Conservation (phyloP, 257 asterid species). For the Solanum habrochaites region DNA sequence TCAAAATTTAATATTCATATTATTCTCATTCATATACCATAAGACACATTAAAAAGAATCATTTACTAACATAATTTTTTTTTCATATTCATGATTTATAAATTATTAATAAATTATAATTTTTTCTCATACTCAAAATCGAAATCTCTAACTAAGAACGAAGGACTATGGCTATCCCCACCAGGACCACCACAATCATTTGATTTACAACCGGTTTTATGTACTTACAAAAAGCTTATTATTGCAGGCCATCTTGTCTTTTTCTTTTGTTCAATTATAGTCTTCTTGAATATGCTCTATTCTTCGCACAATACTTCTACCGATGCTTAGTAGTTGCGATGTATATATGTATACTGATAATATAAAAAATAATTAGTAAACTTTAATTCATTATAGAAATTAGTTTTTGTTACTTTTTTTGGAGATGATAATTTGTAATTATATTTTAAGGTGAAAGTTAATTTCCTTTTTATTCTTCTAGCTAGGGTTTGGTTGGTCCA, state of each 20-base stretch:
- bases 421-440: not conserved
- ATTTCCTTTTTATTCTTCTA: not conserved
- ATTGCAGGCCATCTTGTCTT: not conserved
- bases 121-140: not conserved
- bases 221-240: not conserved
- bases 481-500: not conserved
- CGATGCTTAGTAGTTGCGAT: no score
- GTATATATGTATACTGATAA: not conserved
- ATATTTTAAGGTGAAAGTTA: not conserved
- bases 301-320: not conserved
- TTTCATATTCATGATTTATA: not conserved
- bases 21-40: not conserved
- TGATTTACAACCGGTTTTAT: not conserved
- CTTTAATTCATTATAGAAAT: not conserved
- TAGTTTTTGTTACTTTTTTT: not conserved
- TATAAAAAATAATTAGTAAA: not conserved
- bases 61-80: no score
- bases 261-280: not conserved
- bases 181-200: not conserved
- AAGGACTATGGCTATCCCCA: not conserved
- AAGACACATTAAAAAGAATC: not conserved
- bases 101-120: no score
- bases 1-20: not conserved
- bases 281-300: not conserved
- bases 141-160: not conserved